These are phyloP conservation scores for Cochlearia excelsa DNA, from an alignment of 345 rosid species.

Conservation along the genomic window DNA sequence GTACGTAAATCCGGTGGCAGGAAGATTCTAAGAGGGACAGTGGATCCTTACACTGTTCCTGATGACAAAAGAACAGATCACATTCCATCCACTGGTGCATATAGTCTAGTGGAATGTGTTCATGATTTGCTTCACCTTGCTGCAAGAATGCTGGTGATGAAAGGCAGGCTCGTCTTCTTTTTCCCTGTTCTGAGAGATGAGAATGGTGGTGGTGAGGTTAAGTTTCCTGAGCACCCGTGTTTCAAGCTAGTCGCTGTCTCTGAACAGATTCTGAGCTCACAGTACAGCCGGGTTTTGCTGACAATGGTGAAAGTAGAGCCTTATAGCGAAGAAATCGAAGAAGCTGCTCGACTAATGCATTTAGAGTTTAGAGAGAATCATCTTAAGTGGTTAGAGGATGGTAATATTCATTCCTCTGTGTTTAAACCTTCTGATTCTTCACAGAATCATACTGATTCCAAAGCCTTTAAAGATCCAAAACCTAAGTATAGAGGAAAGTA, in stretches of 20 bases:
- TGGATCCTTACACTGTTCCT: conserved; percentile 83
- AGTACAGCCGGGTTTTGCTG: conserved; percentile 74
- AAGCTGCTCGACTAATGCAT: conserved; percentile 64
- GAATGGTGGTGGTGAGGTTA: conserved; percentile 36
- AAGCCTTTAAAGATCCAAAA: conserved; percentile 53
- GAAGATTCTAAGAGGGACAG: conserved; percentile 75
- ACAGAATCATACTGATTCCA: conserved; percentile 41
- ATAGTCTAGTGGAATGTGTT: conserved; percentile 83
- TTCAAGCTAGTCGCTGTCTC: conserved; percentile 66
- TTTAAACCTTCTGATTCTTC: conserved; percentile 58
- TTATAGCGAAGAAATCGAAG: conserved; percentile 56
- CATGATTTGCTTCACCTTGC: conserved; percentile 90
- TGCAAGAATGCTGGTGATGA: conserved; percentile 77
- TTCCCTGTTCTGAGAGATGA: conserved; percentile 82
- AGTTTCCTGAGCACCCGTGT: conserved; percentile 79
- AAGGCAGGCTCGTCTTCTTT: conserved; percentile 89
- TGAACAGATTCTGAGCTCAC: conserved; percentile 83
- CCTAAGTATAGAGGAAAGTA: conserved; percentile 88
- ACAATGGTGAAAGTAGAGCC: conserved; percentile 77
- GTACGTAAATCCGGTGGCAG: conserved; percentile 96
- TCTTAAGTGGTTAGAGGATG: conserved; percentile 83
- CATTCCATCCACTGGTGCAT: conserved; percentile 88
- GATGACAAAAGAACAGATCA: conserved; percentile 91
- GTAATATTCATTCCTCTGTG: conserved; percentile 81
- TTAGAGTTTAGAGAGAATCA: conserved; percentile 85